Conservation (phyloP, 2,329 filamentous ascomycete species). For the Cordyceps javanica region DNA sequence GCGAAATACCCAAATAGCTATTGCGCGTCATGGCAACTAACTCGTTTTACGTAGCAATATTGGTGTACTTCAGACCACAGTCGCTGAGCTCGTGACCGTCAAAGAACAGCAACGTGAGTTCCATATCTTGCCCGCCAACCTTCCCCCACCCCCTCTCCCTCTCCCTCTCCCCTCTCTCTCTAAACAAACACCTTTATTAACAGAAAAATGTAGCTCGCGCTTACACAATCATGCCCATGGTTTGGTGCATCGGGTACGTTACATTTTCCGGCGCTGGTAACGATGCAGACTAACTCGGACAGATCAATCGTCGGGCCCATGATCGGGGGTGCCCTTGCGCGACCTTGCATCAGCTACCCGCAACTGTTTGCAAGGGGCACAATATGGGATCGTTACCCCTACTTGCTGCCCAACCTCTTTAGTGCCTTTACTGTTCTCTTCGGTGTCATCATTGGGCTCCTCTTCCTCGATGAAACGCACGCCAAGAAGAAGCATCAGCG, state of each 20-base stretch:
- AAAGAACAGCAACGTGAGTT: conserved; percentile 87
- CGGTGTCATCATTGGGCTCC: conserved; percentile 69
- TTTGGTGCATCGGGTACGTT: conserved; percentile 86
- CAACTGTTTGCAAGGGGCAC: conserved; percentile 63
- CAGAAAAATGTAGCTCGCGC: conserved; percentile 60
- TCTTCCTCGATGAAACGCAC: conserved; percentile 95
- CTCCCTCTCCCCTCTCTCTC: too few relatives aligned
- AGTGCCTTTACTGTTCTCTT: conserved; percentile 72
- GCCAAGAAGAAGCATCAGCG: conserved; percentile 68
- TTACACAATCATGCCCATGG: conserved; percentile 95
- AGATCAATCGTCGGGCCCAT: conserved; percentile 88
- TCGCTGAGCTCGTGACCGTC: conserved; percentile 85
- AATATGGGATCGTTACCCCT: conserved; percentile 82
- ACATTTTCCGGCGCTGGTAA: conserved; percentile 5
- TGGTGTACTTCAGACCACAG: conserved; percentile 89
- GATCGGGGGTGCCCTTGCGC: conserved; percentile 82
- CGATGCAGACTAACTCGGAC: conserved; percentile 22
- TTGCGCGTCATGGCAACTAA: conserved; percentile 11
- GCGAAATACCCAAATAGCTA: conserved; percentile 20
- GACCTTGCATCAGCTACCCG: conserved; percentile 80
- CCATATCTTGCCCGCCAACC: too few relatives aligned
- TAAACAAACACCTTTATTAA: conserved; percentile 19
- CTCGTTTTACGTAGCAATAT: conserved; percentile 60
- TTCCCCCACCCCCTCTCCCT: too few relatives aligned
- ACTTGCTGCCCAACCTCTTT: conserved; percentile 86